Evolutionary conservation across 73 alveolate genomes (phyloP), one percentile per base, ranked within the genome.

Genomic region (Durusdinium trenchii): DNA sequence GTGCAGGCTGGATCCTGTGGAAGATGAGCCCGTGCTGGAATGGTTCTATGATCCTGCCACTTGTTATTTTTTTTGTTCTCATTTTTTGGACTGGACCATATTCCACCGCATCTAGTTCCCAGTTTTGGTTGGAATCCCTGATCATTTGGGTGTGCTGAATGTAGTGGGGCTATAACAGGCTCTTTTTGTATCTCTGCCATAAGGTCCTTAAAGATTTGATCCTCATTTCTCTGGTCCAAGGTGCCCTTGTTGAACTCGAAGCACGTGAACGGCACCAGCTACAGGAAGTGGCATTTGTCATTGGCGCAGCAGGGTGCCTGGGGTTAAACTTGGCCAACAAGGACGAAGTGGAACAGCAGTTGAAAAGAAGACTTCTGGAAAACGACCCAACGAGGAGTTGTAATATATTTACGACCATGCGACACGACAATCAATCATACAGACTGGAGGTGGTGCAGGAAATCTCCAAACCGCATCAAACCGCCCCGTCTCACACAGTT

Each of bases 1-100:
- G 3, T 5, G 36, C 57, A 90, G 96, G 99, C 99, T 99, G 67
- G 99, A 99, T 95, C 99, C 99, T 95, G 99, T 99, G 71, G 99
- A 99, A 94, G 99, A 99, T 99, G 99, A 99, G 99, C 99, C 99
- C 3, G 99, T 99, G 46, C 99, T 99, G 99, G 99, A 99, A 97
- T 99, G 99, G 99, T 99, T 99, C 99, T 99, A 99, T 99, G 99
- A 99, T 62, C 99, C 99, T 86, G 99, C 99, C 91, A 99, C 99
- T 47, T 57, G 12, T 57, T 57, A 16, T 57, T 57, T 12, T 57
- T 12, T 57, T 57, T 67, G 14, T 35, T 23, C 28, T 23, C 7
- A 16, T 23, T 67, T 67, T 67, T 67, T 67, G 82, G 7, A 7
- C 12, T 67, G 10, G n/a, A n/a, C n/a, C n/a, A n/a, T n/a, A n/a